Conservation (phyloP, 2,329 filamentous ascomycete genomes). For the Nothophaeocryptopus gaeumannii region DNA sequence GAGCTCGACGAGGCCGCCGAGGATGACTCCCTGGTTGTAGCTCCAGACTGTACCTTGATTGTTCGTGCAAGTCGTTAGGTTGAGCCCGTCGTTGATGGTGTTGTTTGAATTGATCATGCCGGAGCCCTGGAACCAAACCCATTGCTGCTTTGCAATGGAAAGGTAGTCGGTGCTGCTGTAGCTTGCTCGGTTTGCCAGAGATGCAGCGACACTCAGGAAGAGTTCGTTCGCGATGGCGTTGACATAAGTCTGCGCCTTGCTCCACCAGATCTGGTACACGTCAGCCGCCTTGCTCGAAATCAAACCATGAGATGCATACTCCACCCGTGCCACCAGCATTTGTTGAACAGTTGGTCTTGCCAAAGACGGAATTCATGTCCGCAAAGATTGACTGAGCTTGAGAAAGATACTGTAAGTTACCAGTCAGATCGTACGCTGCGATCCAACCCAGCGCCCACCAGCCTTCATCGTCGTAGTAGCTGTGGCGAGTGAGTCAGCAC, state of each 20-base stretch:
- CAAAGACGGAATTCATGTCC: constrained; percentile 45
- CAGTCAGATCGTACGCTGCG: constrained; percentile 53
- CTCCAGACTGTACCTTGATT: constrained; percentile 44
- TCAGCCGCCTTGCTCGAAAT: constrained; percentile 27
- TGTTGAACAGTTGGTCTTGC: constrained; percentile 39
- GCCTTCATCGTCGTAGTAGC: constrained; percentile 53
- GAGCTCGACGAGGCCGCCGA: constrained; percentile 57
- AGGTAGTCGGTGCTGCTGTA: constrained; percentile 41
- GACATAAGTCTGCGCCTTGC: constrained; percentile 44
- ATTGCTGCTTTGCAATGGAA: constrained; percentile 47
- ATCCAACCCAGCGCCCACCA: constrained; percentile 57
- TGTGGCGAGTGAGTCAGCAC: constrained; percentile 27
- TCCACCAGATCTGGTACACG: constrained; percentile 44
- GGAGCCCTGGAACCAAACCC: constrained; percentile 51
- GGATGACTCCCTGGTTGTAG: constrained; percentile 62
- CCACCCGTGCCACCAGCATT: constrained; percentile 30
- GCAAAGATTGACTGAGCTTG: constrained; percentile 51
- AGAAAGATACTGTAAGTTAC: constrained; percentile 44
- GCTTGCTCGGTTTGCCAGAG: constrained; percentile 52
- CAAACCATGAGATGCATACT: background rate
- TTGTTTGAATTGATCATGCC: constrained; percentile 51
- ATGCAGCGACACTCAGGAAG: constrained; percentile 54
- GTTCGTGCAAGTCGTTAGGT: constrained; percentile 49
- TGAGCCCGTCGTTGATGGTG: constrained; percentile 56
- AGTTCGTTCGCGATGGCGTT: constrained; percentile 59